Base-by-base conservation (phyloP, 257 asterid genomes). In the Pogostemon cablin region DNA sequence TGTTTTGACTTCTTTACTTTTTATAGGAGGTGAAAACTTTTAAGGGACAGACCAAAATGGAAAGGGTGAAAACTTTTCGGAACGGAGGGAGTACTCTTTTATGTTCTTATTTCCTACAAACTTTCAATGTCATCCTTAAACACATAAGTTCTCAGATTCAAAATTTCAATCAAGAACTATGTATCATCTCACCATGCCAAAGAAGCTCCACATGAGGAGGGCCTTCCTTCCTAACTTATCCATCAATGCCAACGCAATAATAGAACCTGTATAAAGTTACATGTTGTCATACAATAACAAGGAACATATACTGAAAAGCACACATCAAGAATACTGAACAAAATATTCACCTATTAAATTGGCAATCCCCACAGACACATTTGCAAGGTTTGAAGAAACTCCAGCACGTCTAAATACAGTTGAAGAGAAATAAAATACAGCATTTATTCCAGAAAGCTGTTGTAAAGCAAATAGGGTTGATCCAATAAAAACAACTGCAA, bases 401-500 rank as follows among this genome's bases (percentile, higher is more conserved):
- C 97, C 98, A 54, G 95, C 90, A 77, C 87, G 97, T 90, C 98
- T 90, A 86, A 93, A 93, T 85, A 93, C 95, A 81, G 95, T 93
- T 80, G 98, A 88, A 86, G 98, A 93, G 93, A 93, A 93, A 90
- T 90, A 93, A 88, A 93, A 93, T 67, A 93, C 96, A 80, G 98
- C 97, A 71, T 93, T 93, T 90, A 93, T 90, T 87, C 98, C 98
- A 86, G 98, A 93, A 78, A 93, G 97, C 92, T 93, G 98, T 87
- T 93, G 98, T 82, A 93, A 88, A 86, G 97, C 97, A 87, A 83
- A 90, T 78, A 93, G 97, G 85, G 90, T 84, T 86, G 98, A 86
- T 69, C 98, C 97, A 87, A 90, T 88, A 83, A 87, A 90, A 90
- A 93, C 92, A 90, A 90, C 98, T 93, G 98, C 98, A 87, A 90